phyloP scores from a whole-genome alignment of 768 basidiomycete genomes.

The Trametes villosa region DNA sequence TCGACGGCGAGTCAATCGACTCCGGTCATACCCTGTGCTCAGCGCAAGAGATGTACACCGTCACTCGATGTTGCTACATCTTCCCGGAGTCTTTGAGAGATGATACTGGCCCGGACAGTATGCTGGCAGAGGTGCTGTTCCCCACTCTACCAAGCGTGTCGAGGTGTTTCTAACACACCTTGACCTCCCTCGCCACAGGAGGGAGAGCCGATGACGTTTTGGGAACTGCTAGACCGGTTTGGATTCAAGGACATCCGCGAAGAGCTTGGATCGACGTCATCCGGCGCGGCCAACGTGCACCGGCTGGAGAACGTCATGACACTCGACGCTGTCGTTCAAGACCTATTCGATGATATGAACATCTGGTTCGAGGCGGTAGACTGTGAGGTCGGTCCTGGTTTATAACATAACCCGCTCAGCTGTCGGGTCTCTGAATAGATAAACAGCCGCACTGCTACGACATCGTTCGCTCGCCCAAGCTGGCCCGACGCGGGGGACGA shows the following conservation, averaged over 20 bases:
- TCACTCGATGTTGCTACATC: conserved; percentile 8
- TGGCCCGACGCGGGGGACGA: no score
- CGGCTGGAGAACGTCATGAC: conserved; percentile 8
- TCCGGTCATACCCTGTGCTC: background rate
- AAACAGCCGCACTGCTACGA: conserved; percentile 5
- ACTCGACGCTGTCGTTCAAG: background rate
- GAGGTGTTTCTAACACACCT: background rate
- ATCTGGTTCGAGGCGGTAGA: conserved; percentile 8
- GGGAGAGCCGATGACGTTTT: background rate
- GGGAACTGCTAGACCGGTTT: conserved; percentile 1
- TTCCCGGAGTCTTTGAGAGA: conserved; percentile 1
- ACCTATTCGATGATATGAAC: background rate
- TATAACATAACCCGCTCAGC: background rate
- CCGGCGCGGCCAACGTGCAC: conserved; percentile 1
- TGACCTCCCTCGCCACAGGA: background rate
- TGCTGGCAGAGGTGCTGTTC: background rate
- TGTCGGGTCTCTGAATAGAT: background rate
- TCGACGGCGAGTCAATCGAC: background rate
- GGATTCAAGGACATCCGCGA: conserved; percentile 1
- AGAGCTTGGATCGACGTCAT: conserved; percentile 6
- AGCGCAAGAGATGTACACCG: background rate
- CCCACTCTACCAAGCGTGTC: background rate
- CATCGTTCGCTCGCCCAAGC: background rate
- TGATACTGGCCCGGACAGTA: background rate
- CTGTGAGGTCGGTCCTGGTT: background rate